Base-by-base conservation (phyloP, 306 rosid species). In the Quercus ilex region DNA sequence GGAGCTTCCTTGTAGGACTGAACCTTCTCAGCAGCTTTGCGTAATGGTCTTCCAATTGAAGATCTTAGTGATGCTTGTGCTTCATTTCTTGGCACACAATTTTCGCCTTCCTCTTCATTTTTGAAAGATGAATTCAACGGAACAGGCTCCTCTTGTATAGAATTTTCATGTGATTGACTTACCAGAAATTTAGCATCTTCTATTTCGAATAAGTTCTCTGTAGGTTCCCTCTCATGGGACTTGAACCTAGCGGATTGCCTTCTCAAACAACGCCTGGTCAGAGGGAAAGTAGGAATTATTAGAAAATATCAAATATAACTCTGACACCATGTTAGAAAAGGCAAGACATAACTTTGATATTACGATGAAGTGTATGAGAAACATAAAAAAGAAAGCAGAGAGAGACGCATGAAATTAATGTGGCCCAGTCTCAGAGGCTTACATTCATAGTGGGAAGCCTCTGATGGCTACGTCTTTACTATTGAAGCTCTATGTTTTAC, bases 1-100 rank as follows among this genome's bases (percentile, higher is more conserved):
- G 97, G 91, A 75, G 65, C 59, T 79, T 88, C 94, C 79, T 86
- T 93, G 89, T 86, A 87, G 62, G 97, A 82, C n/a, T 92, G 92
- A 68, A 87, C 87, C 86, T 86, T 91, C 83, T 41, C 89, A 26
- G 59, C 89, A 53, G 93, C 94, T 63, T 79, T 88, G 57, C 89
- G 77, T 80, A 74, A 12, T 5, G 97, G 92, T 74, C 91, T 93
- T 82, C 94, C 94, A 5, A 91, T 74, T 35, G 94, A 90, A 77
- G 78, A 68, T 71, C 91, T 85, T 57, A 81, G 86, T 9, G 77
- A 4, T n/a, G 35, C n/a, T 14, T 51, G 79, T 25, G 81, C 74
- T 84, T 88, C 90, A 38, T 73, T 74, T 79, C 79, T 87, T 55
- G 62, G 71, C 55, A 20, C 38, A 38, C 76, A 58, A 23, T n/a